Base-by-base conservation (phyloP, 2,329 filamentous ascomycete genomes). In the Podosphaera fusca region DNA sequence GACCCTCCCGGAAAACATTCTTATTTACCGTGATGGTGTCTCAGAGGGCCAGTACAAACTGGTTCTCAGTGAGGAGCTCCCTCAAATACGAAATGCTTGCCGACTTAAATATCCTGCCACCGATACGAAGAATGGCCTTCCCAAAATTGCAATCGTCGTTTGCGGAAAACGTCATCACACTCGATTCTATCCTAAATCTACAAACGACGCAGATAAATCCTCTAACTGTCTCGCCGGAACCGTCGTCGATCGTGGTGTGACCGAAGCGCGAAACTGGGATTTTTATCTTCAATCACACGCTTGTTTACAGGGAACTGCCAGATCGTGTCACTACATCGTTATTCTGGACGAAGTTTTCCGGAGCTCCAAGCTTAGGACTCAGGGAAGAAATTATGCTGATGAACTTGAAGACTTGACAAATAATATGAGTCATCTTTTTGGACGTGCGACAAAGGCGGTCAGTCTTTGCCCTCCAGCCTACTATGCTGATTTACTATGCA, bases 111-210 rank as follows among this genome's bases (percentile, higher is more conserved):
- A 86, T 64, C 72, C 75, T 0, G 69, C 71, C 0, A 66, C 70
- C 8, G 65, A 68, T 1, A 73, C 71, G 29, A 73, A 74, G 55
- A 68, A 70, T 3, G 68, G 67, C 0, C 63, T 72, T 1, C 84
- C 85, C 0, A 78, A 75, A 47, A 73, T 94, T 12, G 75, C 82
- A 0, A 75, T 94, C 55, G 72, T 94, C 42, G 75, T 94, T 2
- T 87, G 87, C 0, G 87, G 87, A 49, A 94, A 94, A 70, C 79
- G 87, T 0, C 87, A 95, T 63, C 82, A 94, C 64, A 90, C 85
- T 0, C 79, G 88, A 0, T 92, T 94, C 69, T 94, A 84, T 65
- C 85, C 86, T 0, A 82, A 82, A 0, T 68, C 71, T 1, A 63
- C 71, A 1, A 63, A 72, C 3, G 72, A 75, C 1, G 72, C 72